Evolutionary conservation across 2,329 filamentous ascomycete genomes (phyloP).

Genomic region (Scedosporium apiospermum): DNA sequence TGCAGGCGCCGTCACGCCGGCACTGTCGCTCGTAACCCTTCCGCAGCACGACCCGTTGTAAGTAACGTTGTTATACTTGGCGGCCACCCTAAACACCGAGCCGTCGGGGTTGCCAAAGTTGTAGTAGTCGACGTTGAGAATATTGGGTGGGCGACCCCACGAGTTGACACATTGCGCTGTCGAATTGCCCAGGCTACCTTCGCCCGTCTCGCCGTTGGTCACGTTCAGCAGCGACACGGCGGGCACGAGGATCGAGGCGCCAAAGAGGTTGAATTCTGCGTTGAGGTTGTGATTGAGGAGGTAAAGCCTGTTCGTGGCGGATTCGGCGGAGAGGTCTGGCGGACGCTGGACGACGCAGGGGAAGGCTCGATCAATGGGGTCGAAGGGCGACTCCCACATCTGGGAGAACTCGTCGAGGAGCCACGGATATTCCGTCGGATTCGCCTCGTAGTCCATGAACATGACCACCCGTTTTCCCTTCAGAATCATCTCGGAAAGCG

Average conservation of each 20-base stretch:
- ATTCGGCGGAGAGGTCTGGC: slow-evolving; percentile 48
- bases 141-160: slow-evolving; percentile 65
- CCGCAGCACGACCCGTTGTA: slow-evolving; percentile 55
- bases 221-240: slow-evolving; percentile 59
- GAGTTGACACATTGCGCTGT: slow-evolving; percentile 49
- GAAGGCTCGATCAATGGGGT: slow-evolving; percentile 54
- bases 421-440: slow-evolving; percentile 72
- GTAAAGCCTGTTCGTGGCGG: slow-evolving; percentile 58
- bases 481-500: slow-evolving; percentile 66
- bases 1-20: not conserved
- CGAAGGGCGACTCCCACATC: slow-evolving; percentile 87
- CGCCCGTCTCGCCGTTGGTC: slow-evolving; percentile 59
- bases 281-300: slow-evolving; percentile 91
- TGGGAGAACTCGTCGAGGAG: slow-evolving; percentile 81
- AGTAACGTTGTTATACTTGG: slow-evolving; percentile 60
- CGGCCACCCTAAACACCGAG: slow-evolving; percentile 68
- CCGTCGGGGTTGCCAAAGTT: slow-evolving; percentile 53
- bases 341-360: slow-evolving; percentile 74
- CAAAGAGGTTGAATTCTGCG: slow-evolving; percentile 59
- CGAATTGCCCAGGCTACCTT: slow-evolving; percentile 56
- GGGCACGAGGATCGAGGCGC: slow-evolving; percentile 57
- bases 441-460: slow-evolving; percentile 77
- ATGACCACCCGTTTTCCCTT: slow-evolving; percentile 62
- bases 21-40: slow-evolving; percentile 15
- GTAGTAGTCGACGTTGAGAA: slow-evolving; percentile 80